Evolutionary conservation across 1,139 yeast genomes (phyloP), one percentile per base, ranked within the genome.

Genomic region (Magnusiomyces clavatus): DNA sequence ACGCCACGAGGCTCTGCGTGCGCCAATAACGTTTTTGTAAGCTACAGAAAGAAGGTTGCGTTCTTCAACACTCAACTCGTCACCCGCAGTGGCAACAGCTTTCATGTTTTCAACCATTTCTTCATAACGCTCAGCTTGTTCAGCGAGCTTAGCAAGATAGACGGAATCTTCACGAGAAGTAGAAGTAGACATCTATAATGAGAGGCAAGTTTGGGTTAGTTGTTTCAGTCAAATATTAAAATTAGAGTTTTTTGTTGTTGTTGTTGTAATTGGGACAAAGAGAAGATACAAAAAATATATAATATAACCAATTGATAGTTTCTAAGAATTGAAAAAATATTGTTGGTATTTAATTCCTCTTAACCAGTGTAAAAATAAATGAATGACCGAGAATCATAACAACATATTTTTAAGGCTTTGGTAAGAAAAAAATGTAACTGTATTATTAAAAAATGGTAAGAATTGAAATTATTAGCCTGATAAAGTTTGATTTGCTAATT

Each of bases 1-100:
- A 83, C 98, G 87, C 98, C 98, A 92, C 55, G 96, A 88, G 58
- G 98, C 98, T 77, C 98, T 92, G 69, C 97, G 92, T 58, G 97
- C 96, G 67, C 98, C 98, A 73, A 92, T 92, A 55, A 92, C 97
- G 69, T 92, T 92, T 77, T 92, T 92, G 80, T 92, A 92, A 60
- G 98, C 98, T 62, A 92, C 97, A 37, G 96, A 87, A 64, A 92
- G 81, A 65, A 92, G 81, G 75, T 92, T 92, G 74, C 98, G 92
- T 78, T 92, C 98, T 76, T 92, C 98, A 60, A 92, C 97, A 41
- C 96, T 83, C 67, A 92, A 78, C 74, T 92, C 97, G 73, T 88
- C 90, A 58, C 96, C 96, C 53, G 95, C 82, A 56, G 95, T 86
- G 66, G 96, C 96, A 69, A 90, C 97, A 57, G 88, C 88, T 75